Base-by-base conservation (phyloP, 2,329 filamentous ascomycete species). In the Xylariomycetidae sp. region DNA sequence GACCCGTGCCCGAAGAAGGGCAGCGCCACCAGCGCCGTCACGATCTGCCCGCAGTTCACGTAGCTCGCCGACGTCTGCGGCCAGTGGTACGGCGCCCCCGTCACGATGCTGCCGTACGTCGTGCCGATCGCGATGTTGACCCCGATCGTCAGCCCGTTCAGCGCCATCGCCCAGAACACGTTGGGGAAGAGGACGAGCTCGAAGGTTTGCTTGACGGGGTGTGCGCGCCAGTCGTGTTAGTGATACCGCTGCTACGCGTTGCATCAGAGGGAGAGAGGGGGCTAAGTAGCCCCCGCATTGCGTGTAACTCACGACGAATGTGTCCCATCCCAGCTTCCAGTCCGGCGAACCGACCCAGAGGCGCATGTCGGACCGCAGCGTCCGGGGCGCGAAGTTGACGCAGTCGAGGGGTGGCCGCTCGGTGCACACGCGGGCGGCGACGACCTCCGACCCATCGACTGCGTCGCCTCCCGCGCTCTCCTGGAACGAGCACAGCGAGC, bases 121-220 rank as follows among this genome's bases (percentile, higher is more conserved):
- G 62, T 64, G 6, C 57, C 58, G 13, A 67, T 57, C n/a, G 59
- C 62, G 15, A 68, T 58, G 37, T 66, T 65, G 30, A 59, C 53
- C 2, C 64, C 64, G 3, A 64, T 49, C 1, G 56, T 59, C 5
- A 61, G 41, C 1, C 62, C 60, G 32, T 66, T 66, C 2, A 66
- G 37, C 6, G 52, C 49, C 11, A 66, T 44, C 3, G 60, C 59
- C 61, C 61, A 67, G 19, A 66, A 45, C 12, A 67, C 58, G 19
- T 64, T 62, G 13, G 63, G 64, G 34, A 65, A 67, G 13, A 59
- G 44, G 4, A 62, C 43, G 3, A 58, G 45, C 23, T 59, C 43
- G 7, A 49, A 49, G 6, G 56, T 56, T 46, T 61, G 51, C 42
- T 51, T 22, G n/a, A n/a, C n/a, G n/a, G n/a, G n/a, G n/a, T n/a